Evolutionary conservation across 1,284 basidiomycete species (phyloP), one percentile per base, ranked within the genome.

Genomic region (Sphaerobolus stellatus): DNA sequence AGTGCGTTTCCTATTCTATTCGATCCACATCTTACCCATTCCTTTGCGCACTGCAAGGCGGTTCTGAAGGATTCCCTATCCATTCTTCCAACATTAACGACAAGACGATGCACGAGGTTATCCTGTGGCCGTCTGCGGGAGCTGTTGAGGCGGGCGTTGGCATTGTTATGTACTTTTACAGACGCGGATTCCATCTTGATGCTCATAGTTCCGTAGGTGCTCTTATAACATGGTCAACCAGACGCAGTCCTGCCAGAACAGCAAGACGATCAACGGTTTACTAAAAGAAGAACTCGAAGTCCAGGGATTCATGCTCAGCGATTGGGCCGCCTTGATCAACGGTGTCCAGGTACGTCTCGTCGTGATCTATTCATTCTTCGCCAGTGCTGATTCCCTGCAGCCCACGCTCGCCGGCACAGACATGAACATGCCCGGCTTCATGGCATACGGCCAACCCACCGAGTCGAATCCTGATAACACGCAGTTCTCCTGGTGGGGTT

Each of bases 211-310:
- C n/a, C n/a, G n/a, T 18, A 53, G 52, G 52, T 54, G 47, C 34
- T 49, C 53, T 20, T 54, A 54, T 38, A 54, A 54, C 46, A 54
- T 48, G 38, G 73, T 93, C 64, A 94, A 94, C 67, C 83, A 82
- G 30, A 90, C 87, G 0, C 88, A 84, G 56, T 84, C 90, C 1
- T 93, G 90, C 68, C 83, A 91, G 67, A 92, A 90, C 64, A 77
- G 84, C 63, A 79, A 84, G 61, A 77, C 84, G 33, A 70, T 92
- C 66, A 94, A 92, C 71, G 79, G 83, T 53, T 76, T 93, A 34
- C 75, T 94, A 57, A 94, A 94, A 73, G 73, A 76, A 28, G 89
- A 69, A 50, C 61, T 68, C 20, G 65, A 62, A 36, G 69, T 68
- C 60, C 65, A 68, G 48, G 68, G 65, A 2, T 64, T 62, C 52